Percentiles rank a stretch among this genome's conserved stretches.
Evolutionary conservation across 352 stramenopile species (phyloP).

Genomic region (Hyaloperonospora brassicae): DNA sequence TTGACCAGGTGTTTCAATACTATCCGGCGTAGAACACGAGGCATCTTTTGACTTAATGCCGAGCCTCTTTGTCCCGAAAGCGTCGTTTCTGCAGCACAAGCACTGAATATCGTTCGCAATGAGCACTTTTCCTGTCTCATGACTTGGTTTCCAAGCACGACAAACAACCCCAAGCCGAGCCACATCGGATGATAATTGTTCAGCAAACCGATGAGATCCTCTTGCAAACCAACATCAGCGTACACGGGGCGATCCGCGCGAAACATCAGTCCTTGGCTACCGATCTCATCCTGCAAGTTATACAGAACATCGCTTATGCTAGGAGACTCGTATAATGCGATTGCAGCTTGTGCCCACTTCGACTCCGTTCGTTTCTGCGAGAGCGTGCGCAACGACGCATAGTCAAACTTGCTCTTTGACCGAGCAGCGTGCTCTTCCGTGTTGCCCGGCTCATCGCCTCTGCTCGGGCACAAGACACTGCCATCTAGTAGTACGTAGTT

Average conservation of each 20-base stretch:
- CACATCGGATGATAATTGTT: conserved; percentile 90
- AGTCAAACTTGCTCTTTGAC: conserved; percentile 36
- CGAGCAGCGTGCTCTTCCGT: conserved; percentile 7
- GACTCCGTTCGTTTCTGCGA: conserved; percentile 67
- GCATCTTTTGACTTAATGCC: conserved; percentile 34
- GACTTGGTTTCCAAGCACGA: conserved; percentile 60
- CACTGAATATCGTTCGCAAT: conserved; percentile 43
- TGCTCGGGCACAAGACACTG: conserved; percentile 29
- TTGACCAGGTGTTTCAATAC: conserved; percentile 62
- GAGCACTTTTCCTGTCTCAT: conserved; percentile 56
- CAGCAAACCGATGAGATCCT: conserved; percentile 78
- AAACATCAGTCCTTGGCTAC: conserved; percentile 66
- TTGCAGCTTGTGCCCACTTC: conserved; percentile 45
- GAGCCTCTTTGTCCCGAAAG: conserved; percentile 18
- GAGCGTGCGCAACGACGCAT: conserved; percentile 61
- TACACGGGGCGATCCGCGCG: conserved; percentile 84
- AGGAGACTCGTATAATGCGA: conserved; percentile 50
- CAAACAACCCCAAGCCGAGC: conserved; percentile 86
- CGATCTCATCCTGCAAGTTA: conserved; percentile 67
- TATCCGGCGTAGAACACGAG: conserved; percentile 43
- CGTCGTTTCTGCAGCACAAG: conserved; percentile 9
- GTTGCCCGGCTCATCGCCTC: conserved; percentile 11
- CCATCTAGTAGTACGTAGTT: conserved; percentile 78
- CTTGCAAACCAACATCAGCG: conserved; percentile 83
- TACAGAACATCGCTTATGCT: conserved; percentile 49